Conservation (phyloP, 2,329 filamentous ascomycete species). For the Aspergillus puulaauensis region DNA sequence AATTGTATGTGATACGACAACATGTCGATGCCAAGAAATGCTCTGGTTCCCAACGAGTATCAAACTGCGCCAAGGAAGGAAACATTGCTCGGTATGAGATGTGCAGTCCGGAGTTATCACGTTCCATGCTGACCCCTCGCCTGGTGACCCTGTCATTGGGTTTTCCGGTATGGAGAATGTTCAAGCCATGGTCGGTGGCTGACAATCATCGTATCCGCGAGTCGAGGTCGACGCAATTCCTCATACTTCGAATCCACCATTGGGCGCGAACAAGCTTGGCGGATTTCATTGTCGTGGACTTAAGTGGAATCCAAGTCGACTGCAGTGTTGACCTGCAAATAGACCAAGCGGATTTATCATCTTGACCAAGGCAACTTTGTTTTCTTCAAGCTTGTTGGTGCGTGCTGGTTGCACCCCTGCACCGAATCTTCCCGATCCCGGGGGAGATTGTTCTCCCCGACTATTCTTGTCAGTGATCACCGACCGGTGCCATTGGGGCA, state of each 20-base stretch:
- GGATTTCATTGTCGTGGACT: neutral
- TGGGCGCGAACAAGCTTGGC: constrained; percentile 7
- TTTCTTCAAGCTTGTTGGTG: constrained; percentile 1
- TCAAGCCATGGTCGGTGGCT: neutral
- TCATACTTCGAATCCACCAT: neutral
- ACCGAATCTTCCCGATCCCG: constrained; percentile 6
- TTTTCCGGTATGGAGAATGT: neutral
- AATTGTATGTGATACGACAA: neutral
- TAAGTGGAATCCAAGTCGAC: neutral
- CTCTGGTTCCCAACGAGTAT: constrained; percentile 1
- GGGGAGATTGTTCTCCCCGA: neutral
- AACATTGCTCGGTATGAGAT: neutral
- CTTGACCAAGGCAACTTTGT: neutral
- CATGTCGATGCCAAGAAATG: neutral
- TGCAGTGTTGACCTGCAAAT: constrained; percentile 2
- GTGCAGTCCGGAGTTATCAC: constrained; percentile 1
- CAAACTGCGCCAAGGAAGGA: constrained; percentile 5
- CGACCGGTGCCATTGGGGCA: neutral
- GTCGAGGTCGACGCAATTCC: neutral
- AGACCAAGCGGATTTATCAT: constrained; percentile 2
- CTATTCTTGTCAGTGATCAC: neutral
- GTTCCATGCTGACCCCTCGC: neutral
- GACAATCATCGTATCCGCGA: neutral
- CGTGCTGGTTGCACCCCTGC: neutral
- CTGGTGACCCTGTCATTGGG: constrained; percentile 4